Base-by-base conservation (phyloP, 1,284 basidiomycete genomes). In the Ceratobasidium sp. region DNA sequence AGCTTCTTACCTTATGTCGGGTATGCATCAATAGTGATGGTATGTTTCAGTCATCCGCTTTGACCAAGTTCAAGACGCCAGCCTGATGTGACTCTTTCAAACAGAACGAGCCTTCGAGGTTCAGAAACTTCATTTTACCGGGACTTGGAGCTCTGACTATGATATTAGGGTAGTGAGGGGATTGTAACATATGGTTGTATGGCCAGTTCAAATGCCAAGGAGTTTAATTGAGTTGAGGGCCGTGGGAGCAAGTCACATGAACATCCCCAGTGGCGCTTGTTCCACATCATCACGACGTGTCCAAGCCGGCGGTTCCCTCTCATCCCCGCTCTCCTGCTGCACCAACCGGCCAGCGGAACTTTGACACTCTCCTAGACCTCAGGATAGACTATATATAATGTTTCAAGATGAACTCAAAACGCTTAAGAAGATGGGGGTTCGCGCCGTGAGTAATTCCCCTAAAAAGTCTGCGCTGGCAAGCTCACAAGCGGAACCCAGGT, bases 1-100 rank as follows among this genome's bases (percentile, higher is more conserved):
- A 96, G 95, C 9, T 96, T 96, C 87, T 84, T 98, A 81, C 97
- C 97, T 2, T 97, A 97, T 83, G 90, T 98, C 58, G 97, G 97
- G 79, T 99, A 99, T 84, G 94, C 97, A 53, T 98, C 97, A 13
- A 99, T 98, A 80, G 92, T 94, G 6, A 93, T 95, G 94, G 96
- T 96, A 80, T 79, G 86, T 83, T 51, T 49, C 39, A 64, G 40
- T 53, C 7, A 51, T 42, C 33, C 46, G 23, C 20, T 23, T 53
- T 33, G 66, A 10, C 33, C 4, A 4, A 33, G 33, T 33, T 33
- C 4, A 33, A 33, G 1, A 33, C 33, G n/a, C n/a, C n/a, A n/a
- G n/a, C n/a, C n/a, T n/a, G n/a, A n/a, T n/a, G n/a, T 28, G 20
- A 6, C 9, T 33, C n/a, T 18, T 44, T 26, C 44, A 26, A 23